Evolutionary conservation across 495 filamentous ascomycete genomes (phyloP), one percentile per base, ranked within the genome.

Genomic region (Cenococcum geophilum): DNA sequence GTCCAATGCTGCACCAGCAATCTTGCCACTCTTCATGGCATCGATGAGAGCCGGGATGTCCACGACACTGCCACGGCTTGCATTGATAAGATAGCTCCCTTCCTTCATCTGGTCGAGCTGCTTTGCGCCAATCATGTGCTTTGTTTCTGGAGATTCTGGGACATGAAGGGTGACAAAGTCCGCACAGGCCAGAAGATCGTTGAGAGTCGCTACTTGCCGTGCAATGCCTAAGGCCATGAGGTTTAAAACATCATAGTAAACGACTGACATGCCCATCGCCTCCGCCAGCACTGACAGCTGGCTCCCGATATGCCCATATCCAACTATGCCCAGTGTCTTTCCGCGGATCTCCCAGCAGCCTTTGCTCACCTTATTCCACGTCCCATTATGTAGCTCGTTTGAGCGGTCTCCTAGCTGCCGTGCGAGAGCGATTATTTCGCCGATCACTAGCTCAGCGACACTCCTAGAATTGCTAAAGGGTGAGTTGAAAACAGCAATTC

Each of bases 401-500:
- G 88, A 95, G 63, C 93, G 88, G 72, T 99, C 95, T 45, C 90
- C 86, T 63, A 97, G 80, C 75, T 97, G 92, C 34, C 95, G 86
- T 10, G 95, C 92, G 25, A 99, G 83, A 27, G 79, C 74, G 72
- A 99, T 95, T 65, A 99, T 92, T 72, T 97, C 93, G 42, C 76
- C 88, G 68, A 99, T 96, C 58, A 96, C 89, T 55, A 97, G 79
- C 77, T 99, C 95, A 25, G 95, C 95, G 47, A 99, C 95, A 72
- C 88, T 93, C 68, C 95, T 85, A 4, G 93, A 97, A 76, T 99
- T 97, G 76, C 89, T 91, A 73, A 97, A 97, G 0, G 95, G 95
- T 58, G 92, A 97, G 76, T 99, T 99, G 85, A 99, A 99, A 55
- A 99, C 95, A 12, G 91, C 89, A 75, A 97, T 92, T 55, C 95